A percentile compares a stretch with the other conserved stretches of the same genome.
Evolutionary conservation across 345 rosid species (phyloP).

Genomic region (Lepidium aucheri): DNA sequence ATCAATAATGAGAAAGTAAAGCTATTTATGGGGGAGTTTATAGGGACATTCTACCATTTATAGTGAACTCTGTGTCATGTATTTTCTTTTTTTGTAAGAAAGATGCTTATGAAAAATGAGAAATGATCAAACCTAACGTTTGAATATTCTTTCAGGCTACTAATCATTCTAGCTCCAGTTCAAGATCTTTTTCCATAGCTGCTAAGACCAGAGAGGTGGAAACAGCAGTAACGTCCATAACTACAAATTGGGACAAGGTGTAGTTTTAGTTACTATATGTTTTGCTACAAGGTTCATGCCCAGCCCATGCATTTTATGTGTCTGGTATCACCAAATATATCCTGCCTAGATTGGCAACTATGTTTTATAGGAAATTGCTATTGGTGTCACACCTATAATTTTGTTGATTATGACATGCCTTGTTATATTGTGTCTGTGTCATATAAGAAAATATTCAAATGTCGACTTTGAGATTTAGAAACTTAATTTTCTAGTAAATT

Average conservation of each 20-base stretch:
- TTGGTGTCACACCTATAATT: not conserved
- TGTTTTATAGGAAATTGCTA: not conserved
- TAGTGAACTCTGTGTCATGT: not conserved
- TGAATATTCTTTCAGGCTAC: slow-evolving; percentile 36
- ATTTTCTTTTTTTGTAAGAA: not conserved
- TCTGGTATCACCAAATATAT: not conserved
- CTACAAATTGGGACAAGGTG: slow-evolving; percentile 80
- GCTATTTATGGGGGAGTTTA: not conserved
- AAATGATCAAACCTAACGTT: slow-evolving; percentile 1
- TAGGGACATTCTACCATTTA: not conserved
- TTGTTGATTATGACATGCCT: not conserved
- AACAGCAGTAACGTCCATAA: slow-evolving; percentile 23
- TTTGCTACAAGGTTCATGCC: not conserved
- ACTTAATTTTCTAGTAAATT: not conserved
- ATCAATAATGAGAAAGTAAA: not conserved
- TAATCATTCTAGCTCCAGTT: slow-evolving; percentile 50
- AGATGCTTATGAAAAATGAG: not conserved
- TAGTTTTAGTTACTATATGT: not conserved
- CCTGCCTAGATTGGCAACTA: not conserved
- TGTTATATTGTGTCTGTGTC: not conserved
- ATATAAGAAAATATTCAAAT: not conserved
- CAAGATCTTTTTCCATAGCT: slow-evolving; percentile 49
- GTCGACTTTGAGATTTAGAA: not conserved
- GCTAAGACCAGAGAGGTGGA: slow-evolving; percentile 33
- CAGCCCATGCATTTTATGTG: slow-evolving; percentile 7